Conservation (phyloP, 345 rosid genomes). For the Draba incana region DNA sequence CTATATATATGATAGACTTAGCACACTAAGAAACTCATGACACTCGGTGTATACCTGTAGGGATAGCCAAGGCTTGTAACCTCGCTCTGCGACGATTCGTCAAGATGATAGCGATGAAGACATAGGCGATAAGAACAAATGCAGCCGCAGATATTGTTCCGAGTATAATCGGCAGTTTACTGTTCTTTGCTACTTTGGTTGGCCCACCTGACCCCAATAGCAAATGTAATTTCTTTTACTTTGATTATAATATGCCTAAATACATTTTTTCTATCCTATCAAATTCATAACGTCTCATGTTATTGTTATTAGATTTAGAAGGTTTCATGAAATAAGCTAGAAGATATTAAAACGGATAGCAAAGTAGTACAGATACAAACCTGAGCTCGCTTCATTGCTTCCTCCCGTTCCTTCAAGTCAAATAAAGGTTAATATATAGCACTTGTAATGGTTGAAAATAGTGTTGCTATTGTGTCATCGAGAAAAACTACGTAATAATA, state of each 20-base stretch:
- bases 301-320: neutral
- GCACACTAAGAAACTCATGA: too few relatives aligned
- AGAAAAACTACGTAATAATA: too few relatives aligned
- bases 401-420: too few relatives aligned
- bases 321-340: neutral
- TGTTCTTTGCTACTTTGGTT: constrained; percentile 3
- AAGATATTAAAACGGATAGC: neutral
- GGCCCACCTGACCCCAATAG: constrained; percentile 14
- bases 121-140: neutral
- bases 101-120: neutral
- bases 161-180: constrained; percentile 26
- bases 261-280: too few relatives aligned
- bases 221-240: neutral
- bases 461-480: too few relatives aligned
- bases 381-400: too few relatives aligned
- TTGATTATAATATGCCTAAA: neutral
- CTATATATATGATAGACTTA: too few relatives aligned
- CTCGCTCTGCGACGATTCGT: neutral
- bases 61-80: neutral
- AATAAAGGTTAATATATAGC: too few relatives aligned
- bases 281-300: neutral
- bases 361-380: neutral
- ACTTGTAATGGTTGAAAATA: too few relatives aligned
- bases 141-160: constrained; percentile 9
- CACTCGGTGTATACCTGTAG: constrained; percentile 16